Percentiles rank a stretch among this genome's conserved stretches.
These are phyloP conservation scores for Torulaspora pretoriensis DNA, from an alignment of 1,139 yeast species.

Conservation along the genomic window DNA sequence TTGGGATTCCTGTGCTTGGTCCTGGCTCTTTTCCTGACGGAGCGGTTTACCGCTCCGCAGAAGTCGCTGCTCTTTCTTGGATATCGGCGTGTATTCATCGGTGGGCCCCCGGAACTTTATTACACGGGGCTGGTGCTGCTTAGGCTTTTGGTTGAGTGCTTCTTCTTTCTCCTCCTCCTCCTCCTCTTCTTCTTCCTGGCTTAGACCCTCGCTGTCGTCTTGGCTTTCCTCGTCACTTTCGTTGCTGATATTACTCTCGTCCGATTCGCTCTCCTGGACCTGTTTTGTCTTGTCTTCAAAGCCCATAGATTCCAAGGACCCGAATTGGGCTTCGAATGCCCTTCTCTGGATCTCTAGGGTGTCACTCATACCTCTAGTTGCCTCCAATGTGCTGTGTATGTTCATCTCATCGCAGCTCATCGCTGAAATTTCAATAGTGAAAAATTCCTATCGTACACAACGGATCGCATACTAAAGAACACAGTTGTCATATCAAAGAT, in stretches of 20 bases:
- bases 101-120: constrained; percentile 41
- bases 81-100: constrained; percentile 34
- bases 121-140: constrained; percentile 39
- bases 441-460: neutral
- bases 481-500: neutral
- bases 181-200: neutral
- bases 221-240: constrained; percentile 18
- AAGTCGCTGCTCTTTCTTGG: constrained; percentile 45
- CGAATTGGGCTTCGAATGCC: constrained; percentile 69
- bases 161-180: neutral
- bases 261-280: constrained; percentile 16
- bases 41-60: constrained; percentile 40
- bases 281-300: constrained; percentile 50
- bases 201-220: constrained; percentile 6
- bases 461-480: neutral
- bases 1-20: constrained; percentile 5
- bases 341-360: constrained; percentile 51
- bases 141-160: neutral
- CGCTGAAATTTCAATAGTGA: constrained; percentile 6
- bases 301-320: constrained; percentile 56
- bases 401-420: constrained; percentile 9
- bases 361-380: constrained; percentile 4
- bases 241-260: constrained; percentile 4
- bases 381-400: neutral
- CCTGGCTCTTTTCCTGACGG: constrained; percentile 10